phyloP scores from a whole-genome alignment of 2,329 filamentous ascomycete species.

The Orbilia quercus region DNA sequence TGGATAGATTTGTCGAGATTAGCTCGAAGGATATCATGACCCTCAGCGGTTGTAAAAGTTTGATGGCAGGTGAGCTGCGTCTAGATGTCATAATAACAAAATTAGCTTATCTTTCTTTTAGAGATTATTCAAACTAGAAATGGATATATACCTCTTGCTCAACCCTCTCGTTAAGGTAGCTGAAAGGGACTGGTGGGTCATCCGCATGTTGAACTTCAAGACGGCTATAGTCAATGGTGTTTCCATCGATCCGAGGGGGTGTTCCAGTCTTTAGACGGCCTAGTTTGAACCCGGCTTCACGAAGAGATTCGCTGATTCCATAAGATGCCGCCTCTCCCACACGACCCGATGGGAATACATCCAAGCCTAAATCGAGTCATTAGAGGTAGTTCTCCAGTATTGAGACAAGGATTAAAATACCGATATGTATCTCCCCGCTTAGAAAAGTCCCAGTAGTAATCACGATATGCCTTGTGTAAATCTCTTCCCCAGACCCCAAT shows the following conservation, averaged over 20 bases:
- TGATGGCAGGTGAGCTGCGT: slow-evolving; percentile 85
- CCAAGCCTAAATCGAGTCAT: slow-evolving; percentile 69
- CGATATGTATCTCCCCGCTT: slow-evolving; percentile 93
- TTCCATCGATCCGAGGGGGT: slow-evolving; percentile 83
- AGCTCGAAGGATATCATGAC: slow-evolving; percentile 83
- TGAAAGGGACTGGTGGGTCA: slow-evolving; percentile 87
- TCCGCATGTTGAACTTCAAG: slow-evolving; percentile 83
- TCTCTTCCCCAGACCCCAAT: slow-evolving; percentile 85
- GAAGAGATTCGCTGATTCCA: slow-evolving; percentile 88
- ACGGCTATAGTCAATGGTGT: slow-evolving; percentile 80
- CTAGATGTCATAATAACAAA: slow-evolving; percentile 11
- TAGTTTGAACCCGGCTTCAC: slow-evolving; percentile 86
- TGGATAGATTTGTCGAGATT: slow-evolving; percentile 98
- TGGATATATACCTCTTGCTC: slow-evolving; percentile 75
- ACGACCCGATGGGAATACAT: slow-evolving; percentile 84
- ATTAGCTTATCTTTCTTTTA: not conserved
- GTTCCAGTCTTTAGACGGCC: slow-evolving; percentile 96
- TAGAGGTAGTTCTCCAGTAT: not conserved
- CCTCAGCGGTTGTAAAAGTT: slow-evolving; percentile 84
- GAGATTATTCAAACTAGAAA: no score
- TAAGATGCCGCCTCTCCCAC: slow-evolving; percentile 95
- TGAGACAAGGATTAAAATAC: slow-evolving; percentile 7
- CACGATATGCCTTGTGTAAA: slow-evolving; percentile 82
- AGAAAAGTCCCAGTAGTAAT: slow-evolving; percentile 98
- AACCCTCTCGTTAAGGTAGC: slow-evolving; percentile 83